phyloP scores from a whole-genome alignment of 192 early-diverging fungal species.

The Umbelopsis isabellina region DNA sequence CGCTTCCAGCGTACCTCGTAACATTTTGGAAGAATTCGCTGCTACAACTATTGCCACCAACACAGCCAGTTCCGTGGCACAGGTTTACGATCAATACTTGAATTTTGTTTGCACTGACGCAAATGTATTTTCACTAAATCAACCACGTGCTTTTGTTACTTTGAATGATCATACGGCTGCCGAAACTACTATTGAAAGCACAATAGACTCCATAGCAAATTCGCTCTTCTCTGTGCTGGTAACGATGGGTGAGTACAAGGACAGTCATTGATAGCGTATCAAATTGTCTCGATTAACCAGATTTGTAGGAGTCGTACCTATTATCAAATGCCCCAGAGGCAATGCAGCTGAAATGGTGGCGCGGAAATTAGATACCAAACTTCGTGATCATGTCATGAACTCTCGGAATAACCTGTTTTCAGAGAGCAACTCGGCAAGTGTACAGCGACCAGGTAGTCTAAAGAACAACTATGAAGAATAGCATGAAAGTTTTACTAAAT shows the following conservation, averaged over 20 bases:
- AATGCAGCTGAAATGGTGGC: slow-evolving; percentile 95
- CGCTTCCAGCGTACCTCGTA: slow-evolving; percentile 81
- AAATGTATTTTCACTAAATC: slow-evolving; percentile 90
- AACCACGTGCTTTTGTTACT: slow-evolving; percentile 75
- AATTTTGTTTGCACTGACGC: slow-evolving; percentile 92
- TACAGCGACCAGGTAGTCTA: slow-evolving; percentile 71
- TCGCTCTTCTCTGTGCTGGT: slow-evolving; percentile 90
- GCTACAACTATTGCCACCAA: slow-evolving; percentile 74
- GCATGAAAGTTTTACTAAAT: too few relatives aligned
- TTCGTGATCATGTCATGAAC: slow-evolving; percentile 93
- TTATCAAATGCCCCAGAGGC: slow-evolving; percentile 88
- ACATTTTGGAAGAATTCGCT: slow-evolving; percentile 93
- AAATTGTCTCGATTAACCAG: background rate
- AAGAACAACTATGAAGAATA: background rate
- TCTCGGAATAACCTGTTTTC: slow-evolving; percentile 84
- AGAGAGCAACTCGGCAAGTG: slow-evolving; percentile 48
- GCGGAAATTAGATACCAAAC: slow-evolving; percentile 81
- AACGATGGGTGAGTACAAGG: slow-evolving; percentile 66
- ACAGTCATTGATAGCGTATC: background rate
- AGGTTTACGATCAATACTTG: slow-evolving; percentile 97
- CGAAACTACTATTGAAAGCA: slow-evolving; percentile 80
- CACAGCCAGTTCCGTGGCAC: slow-evolving; percentile 80
- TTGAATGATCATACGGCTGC: slow-evolving; percentile 85
- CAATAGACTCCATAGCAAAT: slow-evolving; percentile 78
- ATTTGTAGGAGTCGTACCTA: slow-evolving; percentile 74